These are phyloP conservation scores for Neofusicoccum sp. DNA, from an alignment of 2,329 filamentous ascomycete genomes.

Conservation along the genomic window DNA sequence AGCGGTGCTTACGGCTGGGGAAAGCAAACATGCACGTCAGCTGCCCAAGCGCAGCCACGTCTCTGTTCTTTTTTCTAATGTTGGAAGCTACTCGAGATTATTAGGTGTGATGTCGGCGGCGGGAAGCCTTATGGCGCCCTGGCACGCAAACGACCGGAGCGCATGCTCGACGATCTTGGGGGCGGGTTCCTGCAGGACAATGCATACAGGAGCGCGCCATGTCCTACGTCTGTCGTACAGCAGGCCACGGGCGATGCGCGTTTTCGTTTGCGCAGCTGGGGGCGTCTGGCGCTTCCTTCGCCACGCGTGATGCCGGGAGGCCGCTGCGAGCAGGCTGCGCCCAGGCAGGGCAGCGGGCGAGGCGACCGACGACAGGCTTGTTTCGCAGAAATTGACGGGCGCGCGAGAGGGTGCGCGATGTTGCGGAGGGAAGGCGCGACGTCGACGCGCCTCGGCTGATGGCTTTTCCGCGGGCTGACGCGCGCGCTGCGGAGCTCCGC, in stretches of 20 bases:
- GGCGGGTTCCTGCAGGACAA: slow-evolving; percentile 7
- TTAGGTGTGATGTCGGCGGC: background rate
- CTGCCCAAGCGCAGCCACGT: background rate
- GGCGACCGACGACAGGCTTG: slow-evolving; percentile 1
- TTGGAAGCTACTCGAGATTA: slow-evolving; percentile 4
- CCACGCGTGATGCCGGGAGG: background rate
- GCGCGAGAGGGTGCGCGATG: background rate
- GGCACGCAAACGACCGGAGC: slow-evolving; percentile 5
- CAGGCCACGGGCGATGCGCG: background rate
- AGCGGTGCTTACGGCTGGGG: background rate
- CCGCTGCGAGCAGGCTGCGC: background rate
- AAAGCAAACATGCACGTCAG: background rate
- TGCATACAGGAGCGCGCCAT: slow-evolving; percentile 1
- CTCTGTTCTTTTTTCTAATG: slow-evolving; percentile 3
- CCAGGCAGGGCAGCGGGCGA: background rate
- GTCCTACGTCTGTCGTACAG: slow-evolving; percentile 1
- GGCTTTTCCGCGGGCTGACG: background rate
- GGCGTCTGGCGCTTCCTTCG: background rate
- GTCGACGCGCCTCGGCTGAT: slow-evolving; percentile 2
- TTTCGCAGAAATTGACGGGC: background rate
- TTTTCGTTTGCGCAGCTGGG: slow-evolving; percentile 10
- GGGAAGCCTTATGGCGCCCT: slow-evolving; percentile 1
- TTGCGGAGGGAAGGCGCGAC: background rate
- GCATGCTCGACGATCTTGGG: slow-evolving; percentile 7
- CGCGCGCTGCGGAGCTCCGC: background rate